Percentiles rank a stretch among this genome's conserved stretches.
phyloP scores from a whole-genome alignment of 345 rosid species.

The Noccaea caerulescens region DNA sequence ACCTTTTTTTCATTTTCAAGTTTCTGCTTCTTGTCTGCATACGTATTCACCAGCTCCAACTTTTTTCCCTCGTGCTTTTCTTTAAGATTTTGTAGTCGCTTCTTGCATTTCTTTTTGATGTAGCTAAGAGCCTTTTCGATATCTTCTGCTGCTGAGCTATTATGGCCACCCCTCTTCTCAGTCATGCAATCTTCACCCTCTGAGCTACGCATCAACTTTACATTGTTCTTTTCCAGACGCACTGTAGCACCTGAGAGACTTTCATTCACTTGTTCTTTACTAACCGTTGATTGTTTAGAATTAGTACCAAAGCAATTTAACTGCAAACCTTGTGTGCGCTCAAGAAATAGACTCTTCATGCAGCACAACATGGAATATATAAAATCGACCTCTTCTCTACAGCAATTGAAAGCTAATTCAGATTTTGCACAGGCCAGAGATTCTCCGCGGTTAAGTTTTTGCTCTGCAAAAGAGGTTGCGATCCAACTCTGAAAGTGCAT shows the following conservation, averaged over 20 bases:
- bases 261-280: slow-evolving; percentile 40
- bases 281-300: slow-evolving; percentile 36
- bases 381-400: slow-evolving; percentile 63
- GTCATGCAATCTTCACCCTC: slow-evolving; percentile 44
- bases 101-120: slow-evolving; percentile 56
- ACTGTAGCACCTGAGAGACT: slow-evolving; percentile 30
- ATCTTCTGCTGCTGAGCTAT: slow-evolving; percentile 54
- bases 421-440: slow-evolving; percentile 70
- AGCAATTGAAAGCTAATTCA: slow-evolving; percentile 66
- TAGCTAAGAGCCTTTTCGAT: slow-evolving; percentile 50
- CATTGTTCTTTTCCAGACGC: slow-evolving; percentile 34
- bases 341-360: slow-evolving; percentile 64
- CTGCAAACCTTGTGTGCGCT: slow-evolving; percentile 38
- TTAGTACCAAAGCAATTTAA: slow-evolving; percentile 39
- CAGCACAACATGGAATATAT: slow-evolving; percentile 58
- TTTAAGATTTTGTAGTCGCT: slow-evolving; percentile 53
- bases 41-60: slow-evolving; percentile 46
- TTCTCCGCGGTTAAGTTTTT: slow-evolving; percentile 63
- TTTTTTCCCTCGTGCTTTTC: slow-evolving; percentile 53
- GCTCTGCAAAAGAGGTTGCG: slow-evolving; percentile 70
- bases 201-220: slow-evolving; percentile 36
- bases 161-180: slow-evolving; percentile 42
- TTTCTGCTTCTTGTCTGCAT: slow-evolving; percentile 51
- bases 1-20: slow-evolving; percentile 52
- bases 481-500: slow-evolving; percentile 74